phyloP scores from a whole-genome alignment of 495 filamentous ascomycete species.

The Penicillium subrubescens region DNA sequence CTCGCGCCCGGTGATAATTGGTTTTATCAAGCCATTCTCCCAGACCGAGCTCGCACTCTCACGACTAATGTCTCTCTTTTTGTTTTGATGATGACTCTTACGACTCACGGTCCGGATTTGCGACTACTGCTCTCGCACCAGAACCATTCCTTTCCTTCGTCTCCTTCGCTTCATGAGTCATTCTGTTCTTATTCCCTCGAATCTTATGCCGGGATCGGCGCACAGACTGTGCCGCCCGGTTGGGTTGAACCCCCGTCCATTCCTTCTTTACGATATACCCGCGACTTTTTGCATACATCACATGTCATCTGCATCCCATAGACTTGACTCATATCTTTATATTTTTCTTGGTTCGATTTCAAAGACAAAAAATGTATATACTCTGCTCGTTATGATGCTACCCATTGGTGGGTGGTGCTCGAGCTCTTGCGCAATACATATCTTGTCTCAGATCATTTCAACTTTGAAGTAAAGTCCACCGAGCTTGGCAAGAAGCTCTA shows the following conservation, averaged over 20 bases:
- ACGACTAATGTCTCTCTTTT: constrained; percentile 42
- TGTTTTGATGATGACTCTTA: constrained; percentile 35
- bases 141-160: constrained; percentile 40
- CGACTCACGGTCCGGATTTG: constrained; percentile 30
- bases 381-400: neutral
- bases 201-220: neutral
- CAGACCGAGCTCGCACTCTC: constrained; percentile 15
- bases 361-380: constrained; percentile 32
- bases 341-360: constrained; percentile 2
- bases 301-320: constrained; percentile 21
- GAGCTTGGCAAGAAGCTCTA: neutral
- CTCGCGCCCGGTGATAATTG: neutral
- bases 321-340: constrained; percentile 8
- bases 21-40: neutral
- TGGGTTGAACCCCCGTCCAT: constrained; percentile 14
- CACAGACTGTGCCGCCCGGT: neutral
- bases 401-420: neutral
- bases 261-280: constrained; percentile 26
- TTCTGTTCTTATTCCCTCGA: constrained; percentile 2
- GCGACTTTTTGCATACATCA: constrained; percentile 4
- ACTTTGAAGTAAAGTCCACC: constrained; percentile 3
- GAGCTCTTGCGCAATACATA: constrained; percentile 8
- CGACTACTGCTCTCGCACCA: constrained; percentile 47
- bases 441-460: neutral
- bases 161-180: constrained; percentile 21